These are phyloP conservation scores for Leishmania turanica DNA, from an alignment of 208 protist genomes.

Conservation along the genomic window DNA sequence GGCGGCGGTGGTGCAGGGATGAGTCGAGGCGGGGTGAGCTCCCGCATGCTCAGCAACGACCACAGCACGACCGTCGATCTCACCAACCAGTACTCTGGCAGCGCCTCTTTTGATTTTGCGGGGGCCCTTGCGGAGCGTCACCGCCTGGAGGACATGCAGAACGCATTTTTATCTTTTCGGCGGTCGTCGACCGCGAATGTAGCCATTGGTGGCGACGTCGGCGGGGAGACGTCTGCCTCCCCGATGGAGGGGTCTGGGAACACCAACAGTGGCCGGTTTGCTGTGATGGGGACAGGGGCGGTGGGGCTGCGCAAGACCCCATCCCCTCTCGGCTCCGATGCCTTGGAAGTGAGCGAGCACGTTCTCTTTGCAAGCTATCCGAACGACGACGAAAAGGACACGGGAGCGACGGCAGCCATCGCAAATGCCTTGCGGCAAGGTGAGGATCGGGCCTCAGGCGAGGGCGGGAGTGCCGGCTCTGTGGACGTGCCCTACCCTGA, in stretches of 20 bases:
- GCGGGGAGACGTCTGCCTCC: not conserved
- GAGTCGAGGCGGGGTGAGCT: slow-evolving; percentile 5
- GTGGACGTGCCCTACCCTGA: not conserved
- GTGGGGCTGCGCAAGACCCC: slow-evolving; percentile 23
- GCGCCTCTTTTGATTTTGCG: slow-evolving; percentile 57
- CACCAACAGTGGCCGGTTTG: not conserved
- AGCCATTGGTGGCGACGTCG: not conserved
- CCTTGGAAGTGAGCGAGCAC: slow-evolving; percentile 4
- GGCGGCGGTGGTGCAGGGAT: not conserved
- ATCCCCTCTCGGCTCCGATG: slow-evolving; percentile 6
- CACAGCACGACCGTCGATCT: slow-evolving; percentile 29
- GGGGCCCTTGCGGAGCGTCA: slow-evolving; percentile 39
- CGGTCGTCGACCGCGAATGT: slow-evolving; percentile 4
- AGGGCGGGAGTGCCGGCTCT: not conserved
- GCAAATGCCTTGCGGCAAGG: not conserved
- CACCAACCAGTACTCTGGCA: slow-evolving; percentile 48
- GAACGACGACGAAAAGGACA: not conserved
- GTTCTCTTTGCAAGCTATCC: not conserved
- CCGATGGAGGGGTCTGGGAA: not conserved
- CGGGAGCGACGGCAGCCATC: not conserved
- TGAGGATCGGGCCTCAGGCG: not conserved
- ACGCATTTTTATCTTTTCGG: slow-evolving; percentile 7
- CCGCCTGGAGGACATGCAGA: slow-evolving; percentile 38
- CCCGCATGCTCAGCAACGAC: slow-evolving; percentile 14
- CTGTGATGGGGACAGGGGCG: slow-evolving; percentile 7